These are phyloP conservation scores for Coniella vitis DNA, from an alignment of 2,329 filamentous ascomycete species.

Conservation along the genomic window DNA sequence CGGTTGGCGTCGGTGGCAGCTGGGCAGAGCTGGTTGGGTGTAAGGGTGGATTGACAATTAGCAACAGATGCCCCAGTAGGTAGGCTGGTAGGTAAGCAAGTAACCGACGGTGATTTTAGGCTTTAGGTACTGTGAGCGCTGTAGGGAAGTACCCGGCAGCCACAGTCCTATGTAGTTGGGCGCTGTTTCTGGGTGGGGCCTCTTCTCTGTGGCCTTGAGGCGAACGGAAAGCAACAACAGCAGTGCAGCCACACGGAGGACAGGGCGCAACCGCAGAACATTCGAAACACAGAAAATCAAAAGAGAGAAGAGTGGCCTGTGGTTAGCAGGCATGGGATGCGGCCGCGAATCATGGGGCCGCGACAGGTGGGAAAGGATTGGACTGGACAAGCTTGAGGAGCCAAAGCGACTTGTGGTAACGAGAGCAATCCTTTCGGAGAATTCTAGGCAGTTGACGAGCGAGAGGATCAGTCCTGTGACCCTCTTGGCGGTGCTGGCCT, in stretches of 20 bases:
- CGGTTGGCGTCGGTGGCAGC: too few species aligned
- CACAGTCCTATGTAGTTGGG: too few species aligned
- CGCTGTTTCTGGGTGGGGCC: too few species aligned
- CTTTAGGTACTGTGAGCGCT: too few species aligned
- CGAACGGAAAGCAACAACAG: neutral
- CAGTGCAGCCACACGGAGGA: too few species aligned
- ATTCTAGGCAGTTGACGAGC: neutral
- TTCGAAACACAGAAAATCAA: neutral
- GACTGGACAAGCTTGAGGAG: neutral
- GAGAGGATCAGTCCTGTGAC: neutral
- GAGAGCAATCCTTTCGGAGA: slow-evolving; percentile 3
- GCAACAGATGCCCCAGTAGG: too few species aligned
- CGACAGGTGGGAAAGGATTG: neutral
- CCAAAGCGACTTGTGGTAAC: slow-evolving; percentile 4
- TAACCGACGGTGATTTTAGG: too few species aligned
- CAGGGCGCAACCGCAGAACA: neutral
- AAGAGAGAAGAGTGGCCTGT: slow-evolving; percentile 4
- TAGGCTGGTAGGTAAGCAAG: too few species aligned
- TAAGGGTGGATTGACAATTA: too few species aligned
- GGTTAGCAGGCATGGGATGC: neutral
- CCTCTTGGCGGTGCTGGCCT: neutral
- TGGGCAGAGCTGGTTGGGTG: too few species aligned
- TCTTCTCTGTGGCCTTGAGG: neutral
- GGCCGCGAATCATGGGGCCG: slow-evolving; percentile 8
- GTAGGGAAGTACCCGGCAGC: neutral